A percentile compares a stretch with the other conserved stretches of the same genome.
phyloP scores from a whole-genome alignment of 108 stramenopile species.

The Skeletonema marinoi region DNA sequence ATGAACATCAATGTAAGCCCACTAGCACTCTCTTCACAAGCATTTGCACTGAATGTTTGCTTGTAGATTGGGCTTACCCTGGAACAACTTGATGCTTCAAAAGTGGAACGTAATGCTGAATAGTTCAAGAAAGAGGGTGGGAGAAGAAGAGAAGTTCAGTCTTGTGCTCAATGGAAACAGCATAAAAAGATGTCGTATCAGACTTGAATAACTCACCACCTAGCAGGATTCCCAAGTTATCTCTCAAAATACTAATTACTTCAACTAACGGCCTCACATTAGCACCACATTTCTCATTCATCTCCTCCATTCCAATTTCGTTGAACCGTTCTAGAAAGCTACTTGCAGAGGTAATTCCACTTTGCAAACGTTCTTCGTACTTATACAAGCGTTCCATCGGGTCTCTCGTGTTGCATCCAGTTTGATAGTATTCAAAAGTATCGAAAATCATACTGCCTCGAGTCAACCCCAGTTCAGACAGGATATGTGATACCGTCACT shows the following conservation, averaged over 20 bases:
- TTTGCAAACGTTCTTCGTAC: conserved; percentile 42
- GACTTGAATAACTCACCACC: conserved; percentile 2
- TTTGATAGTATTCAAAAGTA: conserved; percentile 41
- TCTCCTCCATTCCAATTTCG: conserved; percentile 26
- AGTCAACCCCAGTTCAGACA: conserved; percentile 12
- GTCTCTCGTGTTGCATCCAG: conserved; percentile 30
- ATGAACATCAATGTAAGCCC: conserved; percentile 19
- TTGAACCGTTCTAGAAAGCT: conserved; percentile 18
- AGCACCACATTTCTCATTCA: conserved; percentile 28
- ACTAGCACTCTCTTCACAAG: conserved; percentile 18
- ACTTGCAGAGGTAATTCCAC: conserved; percentile 22
- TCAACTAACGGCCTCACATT: conserved; percentile 31
- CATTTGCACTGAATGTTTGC: conserved; percentile 18
- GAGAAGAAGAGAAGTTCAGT: not conserved
- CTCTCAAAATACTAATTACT: conserved; percentile 32
- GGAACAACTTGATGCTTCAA: conserved; percentile 27
- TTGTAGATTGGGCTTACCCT: conserved; percentile 25
- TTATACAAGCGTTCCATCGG: conserved; percentile 31
- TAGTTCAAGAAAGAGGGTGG: not conserved
- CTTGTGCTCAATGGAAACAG: not conserved
- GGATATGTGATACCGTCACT: conserved; percentile 23
- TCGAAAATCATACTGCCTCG: conserved; percentile 23
- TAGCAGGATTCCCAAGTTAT: conserved; percentile 40
- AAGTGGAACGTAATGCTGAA: conserved; percentile 31
- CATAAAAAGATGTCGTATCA: too few species aligned